These are phyloP conservation scores for Drosera capensis DNA, from an alignment of 148 eudicot genomes.

Conservation along the genomic window DNA sequence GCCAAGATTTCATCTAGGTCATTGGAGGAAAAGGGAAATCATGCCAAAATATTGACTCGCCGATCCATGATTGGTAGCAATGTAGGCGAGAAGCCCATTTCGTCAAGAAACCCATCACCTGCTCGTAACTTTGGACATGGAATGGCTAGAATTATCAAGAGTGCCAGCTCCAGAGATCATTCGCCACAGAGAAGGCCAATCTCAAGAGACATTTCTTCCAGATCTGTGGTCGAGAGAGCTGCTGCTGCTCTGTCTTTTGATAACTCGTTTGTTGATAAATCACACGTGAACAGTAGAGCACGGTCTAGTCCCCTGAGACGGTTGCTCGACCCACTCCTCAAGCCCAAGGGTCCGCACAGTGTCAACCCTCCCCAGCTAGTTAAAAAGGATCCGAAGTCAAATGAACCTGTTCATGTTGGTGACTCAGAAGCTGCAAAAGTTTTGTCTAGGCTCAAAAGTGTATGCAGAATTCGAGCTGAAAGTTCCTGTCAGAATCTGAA, in stretches of 20 bases:
- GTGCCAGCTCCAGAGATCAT: slow-evolving; percentile 62
- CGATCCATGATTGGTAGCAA: slow-evolving; percentile 7
- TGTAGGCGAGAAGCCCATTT: slow-evolving; percentile 14
- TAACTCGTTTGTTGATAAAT: slow-evolving; percentile 8
- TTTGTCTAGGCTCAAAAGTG: too few relatives aligned
- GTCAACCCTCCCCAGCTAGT: too few relatives aligned
- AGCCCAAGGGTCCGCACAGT: too few relatives aligned
- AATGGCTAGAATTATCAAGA: slow-evolving; percentile 43
- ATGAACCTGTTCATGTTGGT: too few relatives aligned
- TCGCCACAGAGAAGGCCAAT: too few relatives aligned
- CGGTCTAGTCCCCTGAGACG: slow-evolving; percentile 58
- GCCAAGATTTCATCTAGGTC: too few relatives aligned
- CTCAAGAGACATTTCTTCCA: slow-evolving; percentile 16
- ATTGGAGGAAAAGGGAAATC: slow-evolving; percentile 33
- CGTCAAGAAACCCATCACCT: slow-evolving; percentile 27
- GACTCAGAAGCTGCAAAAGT: too few relatives aligned
- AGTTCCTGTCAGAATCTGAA: slow-evolving; percentile 11
- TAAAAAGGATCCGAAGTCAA: slow-evolving; percentile 11
- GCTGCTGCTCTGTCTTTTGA: slow-evolving; percentile 14
- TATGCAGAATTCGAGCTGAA: too few relatives aligned
- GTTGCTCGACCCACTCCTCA: slow-evolving; percentile 46
- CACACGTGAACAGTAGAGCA: slow-evolving; percentile 13
- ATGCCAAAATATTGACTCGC: slow-evolving; percentile 3
- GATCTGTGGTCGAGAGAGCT: slow-evolving; percentile 43
- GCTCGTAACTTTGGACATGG: slow-evolving; percentile 37